Evolutionary conservation across 371 early-diverging fungal species (phyloP).

Genomic region (Mycotypha africana): DNA sequence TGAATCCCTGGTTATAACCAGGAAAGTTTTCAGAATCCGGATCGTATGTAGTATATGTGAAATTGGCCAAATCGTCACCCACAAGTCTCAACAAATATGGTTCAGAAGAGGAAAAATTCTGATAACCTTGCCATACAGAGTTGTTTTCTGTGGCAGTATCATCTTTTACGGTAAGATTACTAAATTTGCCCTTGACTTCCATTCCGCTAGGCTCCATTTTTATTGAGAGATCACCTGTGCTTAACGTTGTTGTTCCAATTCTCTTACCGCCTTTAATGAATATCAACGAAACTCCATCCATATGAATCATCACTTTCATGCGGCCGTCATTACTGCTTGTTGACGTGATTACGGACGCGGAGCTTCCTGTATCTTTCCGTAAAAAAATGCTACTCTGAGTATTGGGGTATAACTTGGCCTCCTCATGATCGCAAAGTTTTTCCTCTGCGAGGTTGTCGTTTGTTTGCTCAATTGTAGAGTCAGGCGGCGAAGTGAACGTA

Average conservation of each 20-base stretch:
- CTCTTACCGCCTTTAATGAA: slow-evolving; percentile 58
- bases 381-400: no score
- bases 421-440: slow-evolving; percentile 1
- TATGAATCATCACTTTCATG: slow-evolving; percentile 58
- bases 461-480: neutral
- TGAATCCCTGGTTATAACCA: slow-evolving; percentile 63
- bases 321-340: slow-evolving; percentile 1
- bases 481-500: slow-evolving; percentile 55
- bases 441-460: neutral
- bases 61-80: slow-evolving; percentile 72
- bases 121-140: neutral
- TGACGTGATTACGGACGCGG: neutral
- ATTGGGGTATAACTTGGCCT: slow-evolving; percentile 1
- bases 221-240: slow-evolving; percentile 51
- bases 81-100: slow-evolving; percentile 61
- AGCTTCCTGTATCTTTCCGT: neutral
- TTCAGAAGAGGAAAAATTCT: slow-evolving; percentile 9
- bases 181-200: slow-evolving; percentile 62
- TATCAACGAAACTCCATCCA: slow-evolving; percentile 62
- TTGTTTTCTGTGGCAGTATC: slow-evolving; percentile 17
- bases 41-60: slow-evolving; percentile 67
- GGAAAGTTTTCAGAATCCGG: slow-evolving; percentile 36
- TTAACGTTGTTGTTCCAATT: slow-evolving; percentile 60
- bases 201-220: slow-evolving; percentile 43
- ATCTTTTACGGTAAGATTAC: slow-evolving; percentile 64